Percentiles rank a stretch among this genome's conserved stretches.
phyloP scores from a whole-genome alignment of 2,329 filamentous ascomycete genomes.

The Cylindrodendrum hubeiense region DNA sequence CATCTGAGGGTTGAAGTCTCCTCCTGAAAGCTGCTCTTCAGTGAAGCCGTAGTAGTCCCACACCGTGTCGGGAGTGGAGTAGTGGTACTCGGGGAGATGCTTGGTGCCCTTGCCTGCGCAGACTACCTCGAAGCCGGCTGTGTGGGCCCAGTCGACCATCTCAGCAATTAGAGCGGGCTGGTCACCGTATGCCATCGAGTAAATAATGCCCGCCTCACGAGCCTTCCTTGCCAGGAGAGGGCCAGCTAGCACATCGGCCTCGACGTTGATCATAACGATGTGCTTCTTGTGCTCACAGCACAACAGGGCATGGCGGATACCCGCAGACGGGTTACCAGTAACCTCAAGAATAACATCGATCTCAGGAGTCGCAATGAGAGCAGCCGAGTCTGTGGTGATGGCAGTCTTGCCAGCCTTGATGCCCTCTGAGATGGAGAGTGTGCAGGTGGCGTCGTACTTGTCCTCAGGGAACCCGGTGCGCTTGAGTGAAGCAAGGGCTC shows the following conservation, averaged over 20 bases:
- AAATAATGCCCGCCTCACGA: conserved; percentile 59
- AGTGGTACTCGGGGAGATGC: conserved; percentile 59
- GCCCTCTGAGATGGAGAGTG: conserved; percentile 52
- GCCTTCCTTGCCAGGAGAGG: conserved; percentile 56
- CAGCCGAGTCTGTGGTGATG: conserved; percentile 57
- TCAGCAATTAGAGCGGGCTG: conserved; percentile 56
- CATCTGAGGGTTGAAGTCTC: conserved; percentile 61
- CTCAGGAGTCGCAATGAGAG: conserved; percentile 55
- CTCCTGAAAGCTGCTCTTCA: conserved; percentile 55
- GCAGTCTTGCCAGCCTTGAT: conserved; percentile 55
- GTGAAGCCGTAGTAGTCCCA: conserved; percentile 62
- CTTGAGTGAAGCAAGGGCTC: conserved; percentile 55
- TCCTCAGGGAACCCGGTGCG: conserved; percentile 54
- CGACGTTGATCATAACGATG: conserved; percentile 62
- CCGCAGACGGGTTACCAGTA: conserved; percentile 57
- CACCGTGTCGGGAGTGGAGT: conserved; percentile 59
- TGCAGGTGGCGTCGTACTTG: conserved; percentile 51
- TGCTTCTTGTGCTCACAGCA: conserved; percentile 62
- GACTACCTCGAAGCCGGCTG: conserved; percentile 58
- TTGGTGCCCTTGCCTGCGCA: conserved; percentile 61
- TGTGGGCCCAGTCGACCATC: conserved; percentile 47
- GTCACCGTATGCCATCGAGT: conserved; percentile 61
- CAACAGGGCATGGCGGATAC: conserved; percentile 56
- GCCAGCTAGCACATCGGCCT: conserved; percentile 58
- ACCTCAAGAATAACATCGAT: conserved; percentile 60